Percentiles rank a stretch among this genome's conserved stretches.
These are phyloP conservation scores for Macrophomina tecta DNA, from an alignment of 2,329 filamentous ascomycete genomes.

Conservation along the genomic window DNA sequence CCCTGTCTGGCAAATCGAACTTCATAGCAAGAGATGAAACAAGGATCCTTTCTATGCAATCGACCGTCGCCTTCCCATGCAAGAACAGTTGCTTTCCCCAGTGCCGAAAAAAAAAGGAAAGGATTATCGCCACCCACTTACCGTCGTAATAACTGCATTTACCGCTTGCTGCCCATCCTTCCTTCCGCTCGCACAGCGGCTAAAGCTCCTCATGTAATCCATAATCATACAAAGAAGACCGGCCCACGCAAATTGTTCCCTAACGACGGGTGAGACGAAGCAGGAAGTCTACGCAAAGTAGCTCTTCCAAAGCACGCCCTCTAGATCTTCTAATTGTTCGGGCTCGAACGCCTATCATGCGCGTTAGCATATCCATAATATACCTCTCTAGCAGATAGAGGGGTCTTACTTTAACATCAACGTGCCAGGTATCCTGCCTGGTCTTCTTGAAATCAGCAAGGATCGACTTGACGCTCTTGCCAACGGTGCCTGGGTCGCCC, in stretches of 20 bases:
- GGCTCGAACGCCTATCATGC: slow-evolving; percentile 67
- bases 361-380: too few species aligned
- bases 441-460: slow-evolving; percentile 99
- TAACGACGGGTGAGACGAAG: background rate
- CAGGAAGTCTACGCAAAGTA: slow-evolving; percentile 77
- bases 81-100: background rate
- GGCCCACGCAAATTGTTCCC: background rate
- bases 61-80: slow-evolving; percentile 2
- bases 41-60: slow-evolving; percentile 6
- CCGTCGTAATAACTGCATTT: too few species aligned
- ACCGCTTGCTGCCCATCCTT: too few species aligned
- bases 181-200: too few species aligned
- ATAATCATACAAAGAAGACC: background rate
- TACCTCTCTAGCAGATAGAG: background rate
- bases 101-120: slow-evolving; percentile 2
- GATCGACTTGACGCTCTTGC: slow-evolving; percentile 92
- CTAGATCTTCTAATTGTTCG: slow-evolving; percentile 92
- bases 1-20: background rate
- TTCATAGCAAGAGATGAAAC: background rate
- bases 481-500: slow-evolving; percentile 87
- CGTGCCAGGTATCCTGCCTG: slow-evolving; percentile 96
- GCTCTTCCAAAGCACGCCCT: slow-evolving; percentile 98
- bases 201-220: background rate
- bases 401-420: slow-evolving; percentile 86
- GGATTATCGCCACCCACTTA: background rate